These are phyloP conservation scores for Trichoderma polysporum DNA, from an alignment of 2,329 filamentous ascomycete genomes.

Conservation along the genomic window DNA sequence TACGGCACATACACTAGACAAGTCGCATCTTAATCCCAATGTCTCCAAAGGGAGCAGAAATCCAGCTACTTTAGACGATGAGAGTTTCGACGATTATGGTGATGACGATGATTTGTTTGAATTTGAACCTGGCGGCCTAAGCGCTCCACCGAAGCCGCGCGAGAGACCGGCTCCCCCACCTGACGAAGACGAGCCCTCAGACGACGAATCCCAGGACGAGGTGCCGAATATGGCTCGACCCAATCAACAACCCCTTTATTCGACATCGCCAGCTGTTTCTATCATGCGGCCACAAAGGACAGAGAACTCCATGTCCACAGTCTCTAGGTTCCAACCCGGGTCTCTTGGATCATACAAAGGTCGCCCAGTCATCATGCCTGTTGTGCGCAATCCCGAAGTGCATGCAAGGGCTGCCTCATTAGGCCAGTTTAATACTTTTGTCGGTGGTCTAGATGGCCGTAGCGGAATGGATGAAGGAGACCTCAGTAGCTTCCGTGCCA, in stretches of 20 bases:
- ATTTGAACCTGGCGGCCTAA: slow-evolving; percentile 43
- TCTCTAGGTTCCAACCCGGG: slow-evolving; percentile 38
- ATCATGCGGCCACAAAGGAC: slow-evolving; percentile 35
- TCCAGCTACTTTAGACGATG: not conserved
- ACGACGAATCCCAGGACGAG: slow-evolving; percentile 26
- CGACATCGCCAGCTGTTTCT: slow-evolving; percentile 46
- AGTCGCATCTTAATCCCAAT: not conserved
- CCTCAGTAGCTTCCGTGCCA: slow-evolving; percentile 45
- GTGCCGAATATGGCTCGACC: not conserved
- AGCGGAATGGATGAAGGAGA: slow-evolving; percentile 49
- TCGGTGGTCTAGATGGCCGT: slow-evolving; percentile 53
- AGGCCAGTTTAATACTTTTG: slow-evolving; percentile 51
- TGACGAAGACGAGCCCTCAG: slow-evolving; percentile 38
- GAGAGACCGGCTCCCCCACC: slow-evolving; percentile 32
- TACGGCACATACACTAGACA: not conserved
- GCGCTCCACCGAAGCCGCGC: slow-evolving; percentile 31
- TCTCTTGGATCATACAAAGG: slow-evolving; percentile 57
- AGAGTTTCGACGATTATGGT: slow-evolving; percentile 18
- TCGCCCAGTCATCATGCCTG: slow-evolving; percentile 51
- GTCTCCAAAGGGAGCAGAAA: not conserved
- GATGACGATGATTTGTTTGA: slow-evolving; percentile 45
- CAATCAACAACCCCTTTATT: slow-evolving; percentile 33
- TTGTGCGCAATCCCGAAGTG: slow-evolving; percentile 50
- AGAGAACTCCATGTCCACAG: slow-evolving; percentile 35
- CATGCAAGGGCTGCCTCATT: slow-evolving; percentile 49